These are phyloP conservation scores for Jatropha curcas DNA, from an alignment of 345 rosid species.

Conservation along the genomic window DNA sequence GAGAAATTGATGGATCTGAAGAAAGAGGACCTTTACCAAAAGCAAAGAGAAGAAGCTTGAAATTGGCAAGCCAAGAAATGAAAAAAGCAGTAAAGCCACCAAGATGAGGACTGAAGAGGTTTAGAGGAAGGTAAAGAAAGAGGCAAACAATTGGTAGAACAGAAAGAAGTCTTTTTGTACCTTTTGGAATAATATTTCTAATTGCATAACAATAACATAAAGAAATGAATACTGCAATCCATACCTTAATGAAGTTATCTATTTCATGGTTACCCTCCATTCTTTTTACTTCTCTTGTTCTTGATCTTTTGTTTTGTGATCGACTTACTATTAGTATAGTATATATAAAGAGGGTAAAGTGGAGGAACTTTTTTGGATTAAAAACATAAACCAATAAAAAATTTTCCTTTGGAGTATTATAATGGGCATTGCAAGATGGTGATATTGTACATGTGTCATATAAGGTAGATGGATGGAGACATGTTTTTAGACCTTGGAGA, in stretches of 20 bases:
- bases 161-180: constrained; percentile 2
- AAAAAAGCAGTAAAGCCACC: constrained; percentile 25
- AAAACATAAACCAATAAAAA: neutral
- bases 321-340: too few species aligned
- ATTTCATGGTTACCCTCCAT: constrained; percentile 23
- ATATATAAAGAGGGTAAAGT: neutral
- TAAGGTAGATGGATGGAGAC: too few species aligned
- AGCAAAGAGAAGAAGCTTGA: constrained; percentile 31
- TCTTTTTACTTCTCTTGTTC: neutral
- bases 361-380: neutral
- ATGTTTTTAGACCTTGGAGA: too few species aligned
- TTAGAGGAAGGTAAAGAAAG: constrained; percentile 25
- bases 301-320: neutral
- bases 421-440: neutral
- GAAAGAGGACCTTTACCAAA: constrained; percentile 28
- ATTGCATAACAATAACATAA: constrained; percentile 15
- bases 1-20: constrained; percentile 12
- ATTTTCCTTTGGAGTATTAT: neutral
- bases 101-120: constrained; percentile 13
- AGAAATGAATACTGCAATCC: constrained; percentile 13
- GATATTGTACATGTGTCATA: neutral
- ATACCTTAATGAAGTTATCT: constrained; percentile 16
- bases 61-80: constrained; percentile 34
- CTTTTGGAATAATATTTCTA: constrained; percentile 6
- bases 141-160: constrained; percentile 23